Evolutionary conservation across 1,284 basidiomycete genomes (phyloP).

Genomic region (Moesziomyces globuligerus): DNA sequence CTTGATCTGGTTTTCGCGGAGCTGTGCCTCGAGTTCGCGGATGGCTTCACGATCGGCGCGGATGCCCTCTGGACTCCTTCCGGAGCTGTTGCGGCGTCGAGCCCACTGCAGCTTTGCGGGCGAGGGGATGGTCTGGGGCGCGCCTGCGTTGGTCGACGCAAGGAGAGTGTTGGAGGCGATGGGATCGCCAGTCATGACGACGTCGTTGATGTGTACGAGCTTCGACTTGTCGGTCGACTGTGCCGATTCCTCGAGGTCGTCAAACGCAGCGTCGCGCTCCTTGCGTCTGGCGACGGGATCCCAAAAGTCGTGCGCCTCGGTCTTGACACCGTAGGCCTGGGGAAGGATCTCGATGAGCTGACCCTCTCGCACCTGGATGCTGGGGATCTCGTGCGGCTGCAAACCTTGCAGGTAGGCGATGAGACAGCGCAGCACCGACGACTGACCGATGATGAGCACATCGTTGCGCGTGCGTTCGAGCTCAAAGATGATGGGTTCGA

Average conservation of each 20-base stretch:
- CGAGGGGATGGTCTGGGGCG: not conserved
- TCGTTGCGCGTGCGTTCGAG: conserved; percentile 83
- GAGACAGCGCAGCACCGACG: conserved; percentile 96
- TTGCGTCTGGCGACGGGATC: conserved; percentile 57
- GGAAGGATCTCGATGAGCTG: conserved; percentile 64
- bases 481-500: conserved; percentile 85
- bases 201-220: conserved; percentile 30
- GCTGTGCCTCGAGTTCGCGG: conserved; percentile 29
- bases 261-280: conserved; percentile 57
- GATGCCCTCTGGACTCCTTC: conserved; percentile 41
- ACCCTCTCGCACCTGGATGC: conserved; percentile 79
- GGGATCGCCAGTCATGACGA: conserved; percentile 12
- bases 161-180: not conserved
- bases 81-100: conserved; percentile 31
- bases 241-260: conserved; percentile 26
- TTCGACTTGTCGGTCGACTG: conserved; percentile 15
- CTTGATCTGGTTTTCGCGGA: conserved; percentile 33
- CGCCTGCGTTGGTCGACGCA: too few relatives aligned
- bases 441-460: conserved; percentile 75
- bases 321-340: conserved; percentile 65
- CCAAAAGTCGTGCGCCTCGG: conserved; percentile 62
- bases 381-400: conserved; percentile 94
- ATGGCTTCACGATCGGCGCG: conserved; percentile 43
- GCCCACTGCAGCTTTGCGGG: conserved; percentile 29
- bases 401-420: conserved; percentile 77